These are phyloP conservation scores for Vitis hybrid DNA, from an alignment of 177 flowering plant species.

Conservation along the genomic window DNA sequence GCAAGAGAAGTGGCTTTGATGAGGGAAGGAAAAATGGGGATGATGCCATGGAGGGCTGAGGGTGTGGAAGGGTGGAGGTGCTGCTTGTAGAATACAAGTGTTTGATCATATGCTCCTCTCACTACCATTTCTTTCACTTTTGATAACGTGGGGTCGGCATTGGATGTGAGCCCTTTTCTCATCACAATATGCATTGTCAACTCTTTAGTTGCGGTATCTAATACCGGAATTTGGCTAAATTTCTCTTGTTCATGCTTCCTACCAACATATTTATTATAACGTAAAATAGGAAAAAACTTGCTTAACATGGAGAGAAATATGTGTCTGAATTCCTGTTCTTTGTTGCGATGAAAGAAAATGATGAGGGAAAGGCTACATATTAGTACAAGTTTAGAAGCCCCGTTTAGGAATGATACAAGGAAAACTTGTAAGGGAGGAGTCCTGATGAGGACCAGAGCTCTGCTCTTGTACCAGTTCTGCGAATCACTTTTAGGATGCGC, in stretches of 20 bases:
- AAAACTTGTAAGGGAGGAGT: not conserved
- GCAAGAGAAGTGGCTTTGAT: conserved; percentile 53
- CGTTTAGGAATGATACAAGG: conserved; percentile 8
- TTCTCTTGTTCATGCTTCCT: too few species aligned
- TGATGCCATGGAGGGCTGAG: conserved; percentile 14
- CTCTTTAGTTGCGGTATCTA: too few species aligned
- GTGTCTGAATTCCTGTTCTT: too few species aligned
- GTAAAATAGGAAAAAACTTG: too few species aligned
- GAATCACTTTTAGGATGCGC: conserved; percentile 9
- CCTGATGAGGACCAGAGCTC: conserved; percentile 7
- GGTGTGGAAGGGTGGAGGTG: conserved; percentile 28
- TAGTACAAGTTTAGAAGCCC: too few species aligned
- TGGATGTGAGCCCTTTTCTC: conserved; percentile 3
- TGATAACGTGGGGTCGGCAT: not conserved
- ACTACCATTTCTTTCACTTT: conserved; percentile 33
- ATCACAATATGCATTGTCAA: not conserved
- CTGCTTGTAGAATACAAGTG: conserved; percentile 33
- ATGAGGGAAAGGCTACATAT: too few species aligned
- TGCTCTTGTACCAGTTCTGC: conserved; percentile 20
- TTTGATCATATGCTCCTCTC: conserved; percentile 30
- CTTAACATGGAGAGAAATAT: too few species aligned
- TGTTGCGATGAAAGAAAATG: too few species aligned
- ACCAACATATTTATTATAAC: too few species aligned
- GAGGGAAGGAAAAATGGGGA: conserved; percentile 50
- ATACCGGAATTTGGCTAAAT: too few species aligned